Evolutionary conservation across 148 eudicot species (phyloP), one percentile per base, ranked within the genome.

Genomic region (Gaultheria prostrata): DNA sequence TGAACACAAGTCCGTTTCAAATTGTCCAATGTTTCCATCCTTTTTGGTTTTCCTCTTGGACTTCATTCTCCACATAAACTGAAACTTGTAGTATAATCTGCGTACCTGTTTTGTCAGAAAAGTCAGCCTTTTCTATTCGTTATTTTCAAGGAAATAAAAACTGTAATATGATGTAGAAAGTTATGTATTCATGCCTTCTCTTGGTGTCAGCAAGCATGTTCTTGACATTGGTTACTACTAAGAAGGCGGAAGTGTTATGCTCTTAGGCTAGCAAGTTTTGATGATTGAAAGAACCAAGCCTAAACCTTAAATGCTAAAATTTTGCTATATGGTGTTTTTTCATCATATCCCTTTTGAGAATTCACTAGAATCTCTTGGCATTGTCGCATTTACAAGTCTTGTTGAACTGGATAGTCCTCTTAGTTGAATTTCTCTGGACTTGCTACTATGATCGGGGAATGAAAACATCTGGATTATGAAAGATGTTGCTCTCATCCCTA

Each of bases 381-480:
- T 43, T 43, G 50, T 20, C 17, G 51, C 28, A 74, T 33, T 74
- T 43, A n/a, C 21, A 18, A 39, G n/a, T 33, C 26, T 78, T 33
- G 24, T 30, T 32, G 67, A 32, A 53, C 48, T 18, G 33, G 65
- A 54, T 33, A 54, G 43, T 33, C 30, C 6, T 30, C 81, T 20
- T 78, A 20, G 26, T 56, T 56, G 81, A 33, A 17, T 78, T 54
- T 78, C 7, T 56, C 28, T 78, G 43, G n/a, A 46, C 67, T 78
- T 33, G 48, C 13, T 53, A 78, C 51, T 17, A 35, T 54, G 81
- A 61, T 10, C 17, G 35, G 8, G 28, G 26, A 78, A 54, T 17
- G 18, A 24, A 39, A 39, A 24, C 51, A 45, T 14, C 56, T 78
- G 67, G 59, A 78, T 78, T 18, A 78, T 78, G 67, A 32, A 56